Conservation (phyloP, 1,284 basidiomycete genomes). For the Ceratobasidium theobromae region DNA sequence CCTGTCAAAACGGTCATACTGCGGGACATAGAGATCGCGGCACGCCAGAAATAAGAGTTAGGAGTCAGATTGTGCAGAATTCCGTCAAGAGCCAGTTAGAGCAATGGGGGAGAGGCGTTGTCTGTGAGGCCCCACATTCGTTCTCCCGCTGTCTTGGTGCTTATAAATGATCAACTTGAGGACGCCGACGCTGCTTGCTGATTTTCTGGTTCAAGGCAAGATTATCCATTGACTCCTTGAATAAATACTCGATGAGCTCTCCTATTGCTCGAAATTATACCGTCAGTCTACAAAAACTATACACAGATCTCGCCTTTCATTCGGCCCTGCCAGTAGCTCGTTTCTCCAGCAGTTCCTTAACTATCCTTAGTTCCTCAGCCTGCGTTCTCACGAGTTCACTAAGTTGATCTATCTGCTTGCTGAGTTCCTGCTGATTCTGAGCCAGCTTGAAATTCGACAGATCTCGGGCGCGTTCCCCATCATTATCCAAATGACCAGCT, state of each 20-base stretch:
- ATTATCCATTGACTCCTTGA: too few relatives aligned
- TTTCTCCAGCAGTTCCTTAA: constrained; percentile 1
- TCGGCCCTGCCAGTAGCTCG: not conserved
- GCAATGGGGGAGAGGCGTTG: too few relatives aligned
- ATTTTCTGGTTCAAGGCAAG: too few relatives aligned
- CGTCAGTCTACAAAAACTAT: not conserved
- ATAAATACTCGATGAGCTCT: too few relatives aligned
- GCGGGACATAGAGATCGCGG: not conserved
- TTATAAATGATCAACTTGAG: too few relatives aligned
- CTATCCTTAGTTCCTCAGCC: constrained; percentile 9
- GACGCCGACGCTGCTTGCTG: too few relatives aligned
- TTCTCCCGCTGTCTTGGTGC: too few relatives aligned
- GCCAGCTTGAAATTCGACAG: constrained; percentile 34
- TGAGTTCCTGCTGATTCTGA: constrained; percentile 35
- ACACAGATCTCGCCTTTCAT: not conserved
- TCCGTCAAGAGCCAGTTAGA: too few relatives aligned
- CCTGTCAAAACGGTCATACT: not conserved
- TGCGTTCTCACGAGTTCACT: constrained; percentile 16
- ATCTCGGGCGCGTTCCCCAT: not conserved
- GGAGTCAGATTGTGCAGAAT: too few relatives aligned
- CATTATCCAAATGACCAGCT: not conserved
- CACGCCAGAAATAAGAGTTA: not conserved
- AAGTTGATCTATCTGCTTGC: constrained; percentile 32
- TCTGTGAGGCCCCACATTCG: too few relatives aligned
- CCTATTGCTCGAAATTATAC: too few relatives aligned